phyloP scores from a whole-genome alignment of 2,329 filamentous ascomycete species.

The Lecanicillium sp. region DNA sequence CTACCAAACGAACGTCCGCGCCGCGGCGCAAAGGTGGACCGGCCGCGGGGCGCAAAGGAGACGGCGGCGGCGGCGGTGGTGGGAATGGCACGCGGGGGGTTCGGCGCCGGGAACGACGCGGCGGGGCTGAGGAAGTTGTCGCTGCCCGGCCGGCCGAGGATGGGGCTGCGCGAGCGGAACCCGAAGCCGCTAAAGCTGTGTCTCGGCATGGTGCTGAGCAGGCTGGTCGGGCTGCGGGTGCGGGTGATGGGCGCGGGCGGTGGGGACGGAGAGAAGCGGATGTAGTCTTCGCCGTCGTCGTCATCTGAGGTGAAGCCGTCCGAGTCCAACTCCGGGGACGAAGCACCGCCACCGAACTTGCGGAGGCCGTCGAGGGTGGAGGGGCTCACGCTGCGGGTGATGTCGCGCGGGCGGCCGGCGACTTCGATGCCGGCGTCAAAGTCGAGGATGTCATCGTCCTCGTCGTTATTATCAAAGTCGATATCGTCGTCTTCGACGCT shows the following conservation, averaged over 20 bases:
- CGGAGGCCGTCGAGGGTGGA: slow-evolving; percentile 48
- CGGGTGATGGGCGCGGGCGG: slow-evolving; percentile 31
- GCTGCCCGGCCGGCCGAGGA: slow-evolving; percentile 25
- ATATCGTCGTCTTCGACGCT: slow-evolving; percentile 36
- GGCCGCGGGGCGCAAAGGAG: slow-evolving; percentile 25
- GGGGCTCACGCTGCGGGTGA: slow-evolving; percentile 50
- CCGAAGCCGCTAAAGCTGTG: slow-evolving; percentile 34
- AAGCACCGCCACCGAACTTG: slow-evolving; percentile 31
- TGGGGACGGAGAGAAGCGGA: slow-evolving; percentile 39
- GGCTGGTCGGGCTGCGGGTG: background rate
- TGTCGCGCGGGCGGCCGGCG: slow-evolving; percentile 36
- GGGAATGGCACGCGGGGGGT: slow-evolving; percentile 22
- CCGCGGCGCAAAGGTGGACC: slow-evolving; percentile 10
- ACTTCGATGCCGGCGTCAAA: slow-evolving; percentile 55
- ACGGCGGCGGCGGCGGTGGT: slow-evolving; percentile 24
- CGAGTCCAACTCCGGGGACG: slow-evolving; percentile 33
- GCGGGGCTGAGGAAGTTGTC: slow-evolving; percentile 28
- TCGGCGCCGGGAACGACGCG: slow-evolving; percentile 24
- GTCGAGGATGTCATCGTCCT: slow-evolving; percentile 41
- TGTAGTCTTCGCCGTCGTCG: slow-evolving; percentile 45
- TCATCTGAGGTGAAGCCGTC: slow-evolving; percentile 41
- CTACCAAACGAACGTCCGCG: slow-evolving; percentile 22
- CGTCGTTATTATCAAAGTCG: slow-evolving; percentile 30
- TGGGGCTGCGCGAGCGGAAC: slow-evolving; percentile 26
- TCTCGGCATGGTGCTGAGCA: slow-evolving; percentile 1